A percentile compares a stretch with the other conserved stretches of the same genome.
phyloP scores from a whole-genome alignment of 2,329 filamentous ascomycete species.

The Calonectria hawksworthii region DNA sequence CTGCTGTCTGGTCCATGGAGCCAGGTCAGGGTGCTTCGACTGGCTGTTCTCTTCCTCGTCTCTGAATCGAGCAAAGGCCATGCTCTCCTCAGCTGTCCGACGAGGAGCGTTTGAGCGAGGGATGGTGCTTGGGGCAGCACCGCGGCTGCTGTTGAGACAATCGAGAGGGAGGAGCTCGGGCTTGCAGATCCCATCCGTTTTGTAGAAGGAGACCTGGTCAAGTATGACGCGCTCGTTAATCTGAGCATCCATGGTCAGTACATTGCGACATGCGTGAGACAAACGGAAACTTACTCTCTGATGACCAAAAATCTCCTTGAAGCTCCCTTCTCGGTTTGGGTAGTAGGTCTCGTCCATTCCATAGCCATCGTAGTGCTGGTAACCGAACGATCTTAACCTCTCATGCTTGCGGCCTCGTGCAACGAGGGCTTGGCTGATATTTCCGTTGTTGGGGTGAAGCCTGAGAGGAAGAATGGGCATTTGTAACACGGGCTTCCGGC shows the following conservation, averaged over 20 bases:
- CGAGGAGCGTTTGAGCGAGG: neutral
- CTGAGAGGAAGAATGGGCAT: neutral
- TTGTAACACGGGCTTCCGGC: neutral
- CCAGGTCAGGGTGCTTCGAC: neutral
- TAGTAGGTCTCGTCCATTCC: neutral
- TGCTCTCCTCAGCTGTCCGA: neutral
- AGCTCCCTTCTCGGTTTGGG: neutral
- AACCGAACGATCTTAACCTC: neutral
- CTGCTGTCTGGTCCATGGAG: conserved; percentile 22
- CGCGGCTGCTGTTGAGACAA: neutral
- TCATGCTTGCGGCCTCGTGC: conserved; percentile 11
- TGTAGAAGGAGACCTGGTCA: neutral
- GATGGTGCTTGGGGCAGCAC: neutral
- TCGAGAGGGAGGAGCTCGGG: neutral
- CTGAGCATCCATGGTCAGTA: neutral
- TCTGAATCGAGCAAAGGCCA: neutral
- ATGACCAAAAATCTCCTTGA: neutral
- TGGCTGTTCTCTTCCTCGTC: neutral
- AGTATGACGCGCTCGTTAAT: conserved; percentile 2
- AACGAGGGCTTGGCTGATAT: neutral
- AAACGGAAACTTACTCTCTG: neutral
- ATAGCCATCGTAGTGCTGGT: neutral
- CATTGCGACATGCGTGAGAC: neutral
- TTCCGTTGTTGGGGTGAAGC: neutral
- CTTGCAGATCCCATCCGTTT: neutral